Evolutionary conservation across 1,284 basidiomycete genomes (phyloP), one percentile per base, ranked within the genome.

Genomic region (Papiliotrema flavescens): DNA sequence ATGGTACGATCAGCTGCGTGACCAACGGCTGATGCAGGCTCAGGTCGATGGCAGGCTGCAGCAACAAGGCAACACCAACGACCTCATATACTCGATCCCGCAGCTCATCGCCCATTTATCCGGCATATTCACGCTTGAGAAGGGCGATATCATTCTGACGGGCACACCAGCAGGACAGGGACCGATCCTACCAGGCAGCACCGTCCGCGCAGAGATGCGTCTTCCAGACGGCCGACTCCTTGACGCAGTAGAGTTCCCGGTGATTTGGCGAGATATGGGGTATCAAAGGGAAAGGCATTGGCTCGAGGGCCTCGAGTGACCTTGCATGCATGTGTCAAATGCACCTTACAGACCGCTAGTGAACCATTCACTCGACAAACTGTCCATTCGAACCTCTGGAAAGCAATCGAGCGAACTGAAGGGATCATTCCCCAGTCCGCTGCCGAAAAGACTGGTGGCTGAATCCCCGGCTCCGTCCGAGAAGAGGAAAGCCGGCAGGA

Each of bases 31-130:
- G n/a, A n/a, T n/a, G n/a, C n/a, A n/a, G n/a, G n/a, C n/a, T n/a
- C 28, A 47, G 46, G 26, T 47, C 20, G 22, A 47, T 19, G 46
- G 46, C 17, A 47, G 17, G 46, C 15, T 47, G 17, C 32, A 35
- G 17, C 46, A 47, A 19, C n/a, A 35, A 35, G 46, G 46, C 14
- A 47, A 35, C 20, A 47, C 46, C 11, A 9, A 11, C 7, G 35
- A 49, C 14, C 24, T 49, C 19, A 49, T 49, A 3, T 49, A 49
- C 24, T 24, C 48, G 8, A 49, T 49, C 15, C 35, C 48, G n/a
- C 36, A 49, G 24, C 22, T 49, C 36, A 20, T 49, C 13, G 34
- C 48, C 13, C 24, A 39, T 40, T 23, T 20, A 6, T 49, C 48
- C 14, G n/a, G 19, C 23, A 40, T 28, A 9, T 37, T 49, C 36